Base-by-base conservation (phyloP, 2,329 filamentous ascomycete genomes). In the Botrytis paeoniae region DNA sequence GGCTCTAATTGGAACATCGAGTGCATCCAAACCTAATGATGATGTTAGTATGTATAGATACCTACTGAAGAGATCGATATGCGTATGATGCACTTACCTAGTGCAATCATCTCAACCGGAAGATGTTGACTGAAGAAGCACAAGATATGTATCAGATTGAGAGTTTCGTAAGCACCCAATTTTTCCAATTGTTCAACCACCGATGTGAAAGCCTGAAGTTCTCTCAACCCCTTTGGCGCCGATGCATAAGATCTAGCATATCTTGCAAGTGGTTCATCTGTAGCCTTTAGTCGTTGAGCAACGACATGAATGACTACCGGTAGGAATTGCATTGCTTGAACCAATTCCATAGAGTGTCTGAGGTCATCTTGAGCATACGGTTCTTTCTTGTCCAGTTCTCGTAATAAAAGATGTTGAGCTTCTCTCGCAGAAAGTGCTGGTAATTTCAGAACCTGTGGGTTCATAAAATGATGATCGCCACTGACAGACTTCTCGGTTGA, bases 221-320 rank as follows among this genome's bases (percentile, higher is more conserved):
- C 83, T 4, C 85, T 86, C 0, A 89, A 85, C 1, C 62, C 70
- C 74, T 86, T 87, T 9, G 87, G 86, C 61, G 88, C 86, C 1
- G 84, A 86, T 57, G 85, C 83, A 73, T 88, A 90, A 2, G 86
- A 86, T 74, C 85, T 84, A n/a, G 89, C 82, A 74, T 90, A 92
- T 75, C 85, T 88, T 1, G 87, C 86, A 4, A 92, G 82, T 0
- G 89, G 88, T 75, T 91, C 90, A 29, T 85, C 83, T 0, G 88
- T 89, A 4, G 87, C 86, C 72, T 87, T 89, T 22, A 92, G 82
- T 48, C 89, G 85, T 75, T 89, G 86, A 1, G 89, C 89, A 2
- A 90, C 88, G 0, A 90, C 88, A 76, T 92, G 89, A 32, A 93
- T 90, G 75, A 91, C 91, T 10, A 92, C 82, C 0, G 91, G 91